Evolutionary conservation across 371 early-diverging fungal genomes (phyloP), one percentile per base, ranked within the genome.

Genomic region (Mucor piriformis): DNA sequence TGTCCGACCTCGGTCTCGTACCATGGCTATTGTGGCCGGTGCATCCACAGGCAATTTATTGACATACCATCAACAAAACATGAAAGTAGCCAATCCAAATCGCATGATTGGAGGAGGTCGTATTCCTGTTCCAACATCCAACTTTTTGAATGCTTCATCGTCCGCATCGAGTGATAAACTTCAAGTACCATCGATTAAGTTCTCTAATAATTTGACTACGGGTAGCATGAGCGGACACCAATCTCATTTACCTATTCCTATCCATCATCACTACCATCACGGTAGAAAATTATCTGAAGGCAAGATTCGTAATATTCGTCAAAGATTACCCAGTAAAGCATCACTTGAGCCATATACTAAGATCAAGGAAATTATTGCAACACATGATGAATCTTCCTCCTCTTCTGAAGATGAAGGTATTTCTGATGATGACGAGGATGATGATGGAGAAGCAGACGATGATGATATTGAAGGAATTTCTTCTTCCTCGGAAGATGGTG

Each of bases 331-430:
- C 0, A 76, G 77, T 29, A 80, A 79, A 52, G 75, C 86, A 1
- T 74, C 74, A 3, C 76, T 87, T 35, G 86, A 86, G 32, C 82
- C 86, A 1, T 89, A 83, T 60, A 74, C 76, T 1, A 86, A 83
- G 8, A 75, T 81, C 16, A 77, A 79, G 13, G 87, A 83, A 24
- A 75, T 85, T 0, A 79, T 77, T 6, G 46, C 46, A 23, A 77
- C 76, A 21, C 83, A 83, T 49, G 72, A 67, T 24, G 82, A 83
- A 11, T 56, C 61, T 18, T 58, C 52, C 33, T 13, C 46, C 18
- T 58, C 61, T 21, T 56, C 57, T 23, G 80, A 83, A 0, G 88
- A 88, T 29, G 84, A 60, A 60, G 61, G 81, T 43, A 84, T 52
- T 16, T 73, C 63, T 3, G 75, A 77, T 49, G 54, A 63, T 21